These are phyloP conservation scores for Tylopilus balloui DNA, from an alignment of 768 basidiomycete genomes.

Conservation along the genomic window DNA sequence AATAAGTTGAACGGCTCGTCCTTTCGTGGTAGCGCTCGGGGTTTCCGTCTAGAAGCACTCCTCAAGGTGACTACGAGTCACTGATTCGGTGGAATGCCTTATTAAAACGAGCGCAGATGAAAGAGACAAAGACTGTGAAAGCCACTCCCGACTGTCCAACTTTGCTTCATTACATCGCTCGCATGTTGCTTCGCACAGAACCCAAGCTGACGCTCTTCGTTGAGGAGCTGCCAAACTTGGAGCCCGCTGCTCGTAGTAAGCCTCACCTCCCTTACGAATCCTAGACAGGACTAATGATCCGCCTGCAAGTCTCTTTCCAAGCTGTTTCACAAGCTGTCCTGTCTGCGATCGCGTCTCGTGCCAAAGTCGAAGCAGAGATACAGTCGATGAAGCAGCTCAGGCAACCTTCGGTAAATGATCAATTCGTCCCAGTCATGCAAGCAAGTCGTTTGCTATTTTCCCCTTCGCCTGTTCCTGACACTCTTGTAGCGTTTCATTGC, in stretches of 20 bases:
- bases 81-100: background rate
- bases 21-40: slow-evolving; percentile 78
- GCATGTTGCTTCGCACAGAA: slow-evolving; percentile 63
- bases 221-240: slow-evolving; percentile 75
- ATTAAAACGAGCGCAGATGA: slow-evolving; percentile 47
- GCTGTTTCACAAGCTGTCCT: slow-evolving; percentile 57
- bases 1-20: slow-evolving; percentile 79
- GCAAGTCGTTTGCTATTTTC: slow-evolving; percentile 29
- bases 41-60: slow-evolving; percentile 80
- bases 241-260: slow-evolving; percentile 76
- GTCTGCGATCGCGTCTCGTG: slow-evolving; percentile 51
- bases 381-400: slow-evolving; percentile 34
- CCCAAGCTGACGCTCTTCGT: slow-evolving; percentile 64
- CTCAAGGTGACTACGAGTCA: slow-evolving; percentile 54
- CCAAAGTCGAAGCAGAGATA: slow-evolving; percentile 56
- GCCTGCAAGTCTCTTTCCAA: slow-evolving; percentile 64
- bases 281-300: background rate
- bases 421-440: slow-evolving; percentile 67
- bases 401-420: slow-evolving; percentile 43
- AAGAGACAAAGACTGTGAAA: slow-evolving; percentile 75
- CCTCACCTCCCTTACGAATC: background rate
- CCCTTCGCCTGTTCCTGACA: background rate
- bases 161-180: slow-evolving; percentile 86
- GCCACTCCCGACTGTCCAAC: slow-evolving; percentile 73
- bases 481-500: slow-evolving; percentile 24